phyloP scores from a whole-genome alignment of 768 basidiomycete genomes.

The Pleurotus eryngii region DNA sequence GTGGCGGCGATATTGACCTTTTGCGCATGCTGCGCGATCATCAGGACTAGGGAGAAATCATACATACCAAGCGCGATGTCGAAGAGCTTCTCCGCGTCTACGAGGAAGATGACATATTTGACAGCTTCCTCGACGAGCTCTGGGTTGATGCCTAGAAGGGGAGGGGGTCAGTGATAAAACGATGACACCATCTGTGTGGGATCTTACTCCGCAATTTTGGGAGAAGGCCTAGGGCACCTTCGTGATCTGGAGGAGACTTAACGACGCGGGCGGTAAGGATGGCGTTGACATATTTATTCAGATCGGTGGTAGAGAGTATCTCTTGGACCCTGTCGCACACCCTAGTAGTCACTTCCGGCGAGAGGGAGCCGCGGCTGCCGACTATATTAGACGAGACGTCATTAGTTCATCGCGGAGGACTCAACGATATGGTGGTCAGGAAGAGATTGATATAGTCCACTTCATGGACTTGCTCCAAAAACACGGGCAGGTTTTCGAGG shows the following conservation, averaged over 20 bases:
- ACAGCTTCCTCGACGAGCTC: slow-evolving; percentile 92
- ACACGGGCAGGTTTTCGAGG: slow-evolving; percentile 53
- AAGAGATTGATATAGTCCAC: slow-evolving; percentile 93
- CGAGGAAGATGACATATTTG: slow-evolving; percentile 97
- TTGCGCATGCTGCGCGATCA: slow-evolving; percentile 96
- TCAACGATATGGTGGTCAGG: slow-evolving; percentile 82
- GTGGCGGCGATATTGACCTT: slow-evolving; percentile 51
- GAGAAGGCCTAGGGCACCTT: slow-evolving; percentile 74
- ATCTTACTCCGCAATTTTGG: slow-evolving; percentile 70
- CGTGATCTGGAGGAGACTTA: slow-evolving; percentile 87
- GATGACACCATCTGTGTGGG: background rate
- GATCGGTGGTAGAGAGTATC: slow-evolving; percentile 68
- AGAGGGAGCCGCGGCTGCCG: slow-evolving; percentile 55
- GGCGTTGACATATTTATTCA: slow-evolving; percentile 82
- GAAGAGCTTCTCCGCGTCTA: slow-evolving; percentile 88
- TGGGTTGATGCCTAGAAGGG: slow-evolving; percentile 50
- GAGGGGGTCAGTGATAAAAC: slow-evolving; percentile 5
- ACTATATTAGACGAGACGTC: slow-evolving; percentile 4
- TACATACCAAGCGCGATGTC: slow-evolving; percentile 98
- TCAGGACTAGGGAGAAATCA: slow-evolving; percentile 91
- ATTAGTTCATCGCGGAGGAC: slow-evolving; percentile 15
- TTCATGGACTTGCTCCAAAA: slow-evolving; percentile 84
- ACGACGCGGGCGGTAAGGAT: slow-evolving; percentile 92
- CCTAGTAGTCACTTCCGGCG: slow-evolving; percentile 55
- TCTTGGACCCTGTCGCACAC: slow-evolving; percentile 76